Evolutionary conservation across 768 basidiomycete species (phyloP).

Genomic region (Auricularia auricula-judae): DNA sequence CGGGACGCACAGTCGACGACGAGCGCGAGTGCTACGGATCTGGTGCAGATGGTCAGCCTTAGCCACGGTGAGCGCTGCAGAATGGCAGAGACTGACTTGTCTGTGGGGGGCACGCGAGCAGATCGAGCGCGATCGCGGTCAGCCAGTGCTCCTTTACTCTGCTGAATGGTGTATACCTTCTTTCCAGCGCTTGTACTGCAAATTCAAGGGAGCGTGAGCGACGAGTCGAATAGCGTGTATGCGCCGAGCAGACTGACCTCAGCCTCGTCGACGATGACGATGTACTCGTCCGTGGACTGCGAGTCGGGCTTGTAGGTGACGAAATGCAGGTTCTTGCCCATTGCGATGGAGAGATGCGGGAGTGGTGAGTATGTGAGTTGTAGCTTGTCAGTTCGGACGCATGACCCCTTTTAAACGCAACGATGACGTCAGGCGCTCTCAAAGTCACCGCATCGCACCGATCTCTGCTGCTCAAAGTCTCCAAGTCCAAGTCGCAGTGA

Average conservation of each 20-base stretch:
- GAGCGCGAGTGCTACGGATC: conserved; percentile 57
- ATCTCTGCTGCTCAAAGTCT: background rate
- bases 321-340: conserved; percentile 43
- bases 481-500: background rate
- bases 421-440: background rate
- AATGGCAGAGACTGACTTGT: conserved; percentile 41
- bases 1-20: conserved; percentile 67
- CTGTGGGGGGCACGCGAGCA: conserved; percentile 21
- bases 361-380: background rate
- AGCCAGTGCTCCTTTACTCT: background rate
- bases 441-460: background rate
- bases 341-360: conserved; percentile 10
- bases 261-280: conserved; percentile 50
- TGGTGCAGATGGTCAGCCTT: conserved; percentile 15
- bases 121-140: background rate
- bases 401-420: background rate
- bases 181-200: conserved; percentile 69
- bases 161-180: conserved; percentile 27
- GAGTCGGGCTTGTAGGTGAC: conserved; percentile 72
- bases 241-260: conserved; percentile 36
- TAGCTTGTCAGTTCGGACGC: background rate
- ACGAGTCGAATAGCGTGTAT: background rate
- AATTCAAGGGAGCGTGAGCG: conserved; percentile 1
- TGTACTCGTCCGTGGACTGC: conserved; percentile 63
- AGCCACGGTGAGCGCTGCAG: conserved; percentile 9